Conservation (phyloP, 2,329 filamentous ascomycete species). For the Rutstroemia sp. region DNA sequence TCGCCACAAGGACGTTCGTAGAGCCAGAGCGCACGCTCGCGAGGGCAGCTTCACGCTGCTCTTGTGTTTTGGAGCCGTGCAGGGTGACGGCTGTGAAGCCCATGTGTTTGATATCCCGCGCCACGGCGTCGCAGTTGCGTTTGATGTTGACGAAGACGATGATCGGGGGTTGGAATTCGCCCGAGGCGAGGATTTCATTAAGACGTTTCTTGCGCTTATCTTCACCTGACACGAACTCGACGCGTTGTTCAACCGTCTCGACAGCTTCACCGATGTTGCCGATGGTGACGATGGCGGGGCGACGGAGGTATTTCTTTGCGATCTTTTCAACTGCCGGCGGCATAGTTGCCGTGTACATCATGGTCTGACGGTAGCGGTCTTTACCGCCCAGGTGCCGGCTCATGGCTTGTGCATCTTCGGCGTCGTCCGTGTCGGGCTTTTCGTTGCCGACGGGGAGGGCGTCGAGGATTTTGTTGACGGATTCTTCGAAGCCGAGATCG, state of each 20-base stretch:
- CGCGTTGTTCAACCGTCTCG: slow-evolving; percentile 94
- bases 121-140: slow-evolving; percentile 93
- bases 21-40: slow-evolving; percentile 73
- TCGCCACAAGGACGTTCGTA: slow-evolving; percentile 87
- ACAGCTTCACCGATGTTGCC: slow-evolving; percentile 93
- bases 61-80: slow-evolving; percentile 94
- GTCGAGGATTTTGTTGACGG: slow-evolving; percentile 94
- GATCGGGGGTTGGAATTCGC: slow-evolving; percentile 79
- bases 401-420: slow-evolving; percentile 84
- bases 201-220: slow-evolving; percentile 95
- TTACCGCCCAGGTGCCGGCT: slow-evolving; percentile 65
- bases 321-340: slow-evolving; percentile 86
- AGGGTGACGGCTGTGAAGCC: slow-evolving; percentile 85
- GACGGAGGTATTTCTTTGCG: slow-evolving; percentile 90
- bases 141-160: slow-evolving; percentile 99
- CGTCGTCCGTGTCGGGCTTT: slow-evolving; percentile 89
- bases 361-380: slow-evolving; percentile 87
- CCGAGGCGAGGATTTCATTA: slow-evolving; percentile 76
- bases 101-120: slow-evolving; percentile 88
- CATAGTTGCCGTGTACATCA: slow-evolving; percentile 99
- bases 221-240: slow-evolving; percentile 84
- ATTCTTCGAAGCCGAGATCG: slow-evolving; percentile 94
- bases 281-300: slow-evolving; percentile 90
- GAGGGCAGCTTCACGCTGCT: slow-evolving; percentile 91
- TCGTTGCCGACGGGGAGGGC: slow-evolving; percentile 88